Evolutionary conservation across 352 stramenopile genomes (phyloP).

Genomic region (Phytophthora ramorum): DNA sequence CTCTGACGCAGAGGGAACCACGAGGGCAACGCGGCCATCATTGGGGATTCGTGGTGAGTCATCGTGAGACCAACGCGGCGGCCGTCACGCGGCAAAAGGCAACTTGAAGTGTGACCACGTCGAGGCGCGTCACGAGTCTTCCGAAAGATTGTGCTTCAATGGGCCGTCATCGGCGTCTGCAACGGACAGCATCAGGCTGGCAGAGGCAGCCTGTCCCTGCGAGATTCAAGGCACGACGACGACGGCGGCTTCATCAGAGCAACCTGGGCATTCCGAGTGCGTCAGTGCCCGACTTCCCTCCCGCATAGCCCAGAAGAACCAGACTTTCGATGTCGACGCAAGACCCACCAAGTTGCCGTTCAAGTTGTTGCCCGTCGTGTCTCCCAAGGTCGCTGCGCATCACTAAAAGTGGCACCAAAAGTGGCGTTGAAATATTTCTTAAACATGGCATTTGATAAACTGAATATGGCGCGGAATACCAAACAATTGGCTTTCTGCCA

Average conservation of each 20-base stretch:
- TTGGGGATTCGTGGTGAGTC: neutral
- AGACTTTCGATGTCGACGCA: no score
- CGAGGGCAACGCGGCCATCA: neutral
- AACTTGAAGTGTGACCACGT: conserved; percentile 23
- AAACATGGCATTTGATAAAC: neutral
- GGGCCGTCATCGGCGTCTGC: no score
- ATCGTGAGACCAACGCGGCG: neutral
- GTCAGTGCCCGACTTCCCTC: no score
- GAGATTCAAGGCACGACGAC: neutral
- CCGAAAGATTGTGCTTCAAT: no score
- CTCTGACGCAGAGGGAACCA: neutral
- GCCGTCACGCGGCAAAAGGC: neutral
- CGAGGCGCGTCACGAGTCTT: conserved; percentile 16
- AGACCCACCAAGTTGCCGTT: no score
- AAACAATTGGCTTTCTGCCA: neutral
- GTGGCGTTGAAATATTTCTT: neutral
- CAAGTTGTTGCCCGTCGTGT: neutral
- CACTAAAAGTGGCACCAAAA: neutral
- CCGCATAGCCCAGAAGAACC: no score
- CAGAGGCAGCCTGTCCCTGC: neutral
- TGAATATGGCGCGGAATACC: neutral
- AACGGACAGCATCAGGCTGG: neutral
- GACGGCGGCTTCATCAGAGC: neutral
- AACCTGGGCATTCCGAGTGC: no score
- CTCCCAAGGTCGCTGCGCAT: no score